These are phyloP conservation scores for Cyclotella atomus DNA, from an alignment of 108 stramenopile species.

Conservation along the genomic window DNA sequence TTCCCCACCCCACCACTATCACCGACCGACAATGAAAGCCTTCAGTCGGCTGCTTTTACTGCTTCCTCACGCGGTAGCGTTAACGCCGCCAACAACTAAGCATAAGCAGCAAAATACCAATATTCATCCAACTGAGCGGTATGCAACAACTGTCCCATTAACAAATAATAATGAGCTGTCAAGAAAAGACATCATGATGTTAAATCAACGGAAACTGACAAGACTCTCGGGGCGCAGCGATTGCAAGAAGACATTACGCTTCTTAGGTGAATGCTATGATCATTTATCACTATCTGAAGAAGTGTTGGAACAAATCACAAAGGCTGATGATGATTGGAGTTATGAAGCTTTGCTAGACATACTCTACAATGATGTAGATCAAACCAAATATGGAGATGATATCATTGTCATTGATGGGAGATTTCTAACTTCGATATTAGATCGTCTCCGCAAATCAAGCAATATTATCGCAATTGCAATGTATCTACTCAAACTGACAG, in stretches of 20 bases:
- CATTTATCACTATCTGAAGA: conserved; percentile 26
- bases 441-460: conserved; percentile 24
- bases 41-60: too few relatives aligned
- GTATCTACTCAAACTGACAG: conserved; percentile 27
- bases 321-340: neutral
- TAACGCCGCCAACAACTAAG: too few relatives aligned
- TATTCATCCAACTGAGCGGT: too few relatives aligned
- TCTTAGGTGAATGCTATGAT: conserved; percentile 35
- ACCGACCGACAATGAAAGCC: too few relatives aligned
- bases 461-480: conserved; percentile 7
- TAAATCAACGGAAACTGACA: conserved; percentile 29
- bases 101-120: too few relatives aligned
- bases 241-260: conserved; percentile 16
- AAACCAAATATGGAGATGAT: neutral
- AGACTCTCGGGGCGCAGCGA: conserved; percentile 9
- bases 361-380: conserved; percentile 8
- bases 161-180: too few relatives aligned
- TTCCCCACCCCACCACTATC: too few relatives aligned
- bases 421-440: conserved; percentile 30
- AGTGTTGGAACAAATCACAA: neutral
- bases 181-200: too few relatives aligned
- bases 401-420: conserved; percentile 36
- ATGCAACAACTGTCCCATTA: too few relatives aligned
- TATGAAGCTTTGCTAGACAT: conserved; percentile 33
- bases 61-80: too few relatives aligned